Evolutionary conservation across 2,329 filamentous ascomycete species (phyloP).

Genomic region (Orbilia oligospora): DNA sequence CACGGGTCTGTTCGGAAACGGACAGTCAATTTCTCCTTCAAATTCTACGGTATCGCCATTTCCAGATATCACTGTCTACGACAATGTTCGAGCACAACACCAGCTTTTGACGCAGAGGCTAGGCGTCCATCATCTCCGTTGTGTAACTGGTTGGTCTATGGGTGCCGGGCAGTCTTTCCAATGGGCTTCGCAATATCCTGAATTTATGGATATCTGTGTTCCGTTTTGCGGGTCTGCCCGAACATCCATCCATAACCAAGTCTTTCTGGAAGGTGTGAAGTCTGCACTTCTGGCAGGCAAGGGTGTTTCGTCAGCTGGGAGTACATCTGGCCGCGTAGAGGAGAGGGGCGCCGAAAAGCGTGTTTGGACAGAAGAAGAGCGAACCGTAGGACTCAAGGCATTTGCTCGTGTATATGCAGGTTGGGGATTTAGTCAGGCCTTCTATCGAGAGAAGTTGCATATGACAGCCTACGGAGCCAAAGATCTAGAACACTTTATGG

Average conservation of each 20-base stretch:
- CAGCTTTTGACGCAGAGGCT: slow-evolving; percentile 76
- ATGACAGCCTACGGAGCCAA: slow-evolving; percentile 75
- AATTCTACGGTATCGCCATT: slow-evolving; percentile 74
- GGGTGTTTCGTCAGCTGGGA: slow-evolving; percentile 64
- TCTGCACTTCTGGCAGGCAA: slow-evolving; percentile 73
- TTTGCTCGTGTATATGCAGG: slow-evolving; percentile 83
- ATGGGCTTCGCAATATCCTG: slow-evolving; percentile 75
- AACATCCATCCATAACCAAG: slow-evolving; percentile 77
- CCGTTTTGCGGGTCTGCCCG: slow-evolving; percentile 78
- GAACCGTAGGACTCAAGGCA: slow-evolving; percentile 75
- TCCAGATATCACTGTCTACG: slow-evolving; percentile 76
- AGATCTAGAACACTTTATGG: slow-evolving; percentile 80
- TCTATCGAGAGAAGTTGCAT: slow-evolving; percentile 76
- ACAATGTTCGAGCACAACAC: slow-evolving; percentile 79
- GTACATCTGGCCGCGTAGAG: slow-evolving; percentile 68
- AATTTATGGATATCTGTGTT: slow-evolving; percentile 76
- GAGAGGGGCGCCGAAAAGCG: slow-evolving; percentile 67
- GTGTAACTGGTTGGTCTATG: slow-evolving; percentile 80
- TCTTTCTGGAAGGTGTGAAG: slow-evolving; percentile 78
- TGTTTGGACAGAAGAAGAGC: slow-evolving; percentile 72
- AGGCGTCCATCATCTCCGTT: slow-evolving; percentile 73
- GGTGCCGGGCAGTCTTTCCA: slow-evolving; percentile 77
- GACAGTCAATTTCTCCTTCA: slow-evolving; percentile 77
- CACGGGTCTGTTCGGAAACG: slow-evolving; percentile 78
- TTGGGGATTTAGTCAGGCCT: slow-evolving; percentile 84